Evolutionary conservation across 2,329 filamentous ascomycete species (phyloP).

Genomic region (Arachnomyces sp.): DNA sequence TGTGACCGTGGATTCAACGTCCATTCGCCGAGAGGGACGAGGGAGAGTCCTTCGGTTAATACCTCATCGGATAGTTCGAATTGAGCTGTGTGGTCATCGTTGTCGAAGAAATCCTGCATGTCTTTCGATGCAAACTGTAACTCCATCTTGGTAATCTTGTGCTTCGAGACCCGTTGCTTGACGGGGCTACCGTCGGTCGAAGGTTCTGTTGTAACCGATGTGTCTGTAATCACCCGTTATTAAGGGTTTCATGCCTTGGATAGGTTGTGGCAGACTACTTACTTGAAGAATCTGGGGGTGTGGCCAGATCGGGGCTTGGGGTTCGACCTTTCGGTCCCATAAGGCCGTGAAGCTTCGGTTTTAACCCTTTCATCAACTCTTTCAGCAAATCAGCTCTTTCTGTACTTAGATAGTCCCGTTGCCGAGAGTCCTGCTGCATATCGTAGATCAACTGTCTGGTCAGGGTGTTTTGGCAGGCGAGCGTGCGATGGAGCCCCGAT

Average conservation of each 20-base stretch:
- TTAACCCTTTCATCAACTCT: slow-evolving; percentile 19
- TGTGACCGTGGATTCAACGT: slow-evolving; percentile 25
- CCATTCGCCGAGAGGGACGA: slow-evolving; percentile 28
- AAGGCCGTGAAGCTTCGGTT: slow-evolving; percentile 15
- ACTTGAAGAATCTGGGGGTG: no score
- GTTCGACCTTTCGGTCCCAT: no score
- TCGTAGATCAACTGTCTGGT: slow-evolving; percentile 31
- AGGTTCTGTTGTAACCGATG: no score
- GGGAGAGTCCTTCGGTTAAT: slow-evolving; percentile 18
- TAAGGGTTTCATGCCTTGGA: no score
- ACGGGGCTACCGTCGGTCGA: slow-evolving; percentile 13
- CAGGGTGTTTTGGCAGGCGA: slow-evolving; percentile 28
- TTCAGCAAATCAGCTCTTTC: slow-evolving; percentile 19
- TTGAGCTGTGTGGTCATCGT: slow-evolving; percentile 25
- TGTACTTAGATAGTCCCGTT: slow-evolving; percentile 20
- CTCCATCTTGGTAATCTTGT: slow-evolving; percentile 25
- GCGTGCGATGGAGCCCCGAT: slow-evolving; percentile 23
- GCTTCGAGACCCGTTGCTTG: slow-evolving; percentile 24
- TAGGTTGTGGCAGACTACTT: no score
- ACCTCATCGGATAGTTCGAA: slow-evolving; percentile 22
- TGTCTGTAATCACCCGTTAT: no score
- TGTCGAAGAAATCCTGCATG: slow-evolving; percentile 29
- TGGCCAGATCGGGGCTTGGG: no score
- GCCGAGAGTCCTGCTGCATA: slow-evolving; percentile 25
- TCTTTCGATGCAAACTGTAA: slow-evolving; percentile 28